Percentiles rank a stretch among this genome's conserved stretches.
Conservation (phyloP, 345 rosid genomes). For the Iberis pinnata region DNA sequence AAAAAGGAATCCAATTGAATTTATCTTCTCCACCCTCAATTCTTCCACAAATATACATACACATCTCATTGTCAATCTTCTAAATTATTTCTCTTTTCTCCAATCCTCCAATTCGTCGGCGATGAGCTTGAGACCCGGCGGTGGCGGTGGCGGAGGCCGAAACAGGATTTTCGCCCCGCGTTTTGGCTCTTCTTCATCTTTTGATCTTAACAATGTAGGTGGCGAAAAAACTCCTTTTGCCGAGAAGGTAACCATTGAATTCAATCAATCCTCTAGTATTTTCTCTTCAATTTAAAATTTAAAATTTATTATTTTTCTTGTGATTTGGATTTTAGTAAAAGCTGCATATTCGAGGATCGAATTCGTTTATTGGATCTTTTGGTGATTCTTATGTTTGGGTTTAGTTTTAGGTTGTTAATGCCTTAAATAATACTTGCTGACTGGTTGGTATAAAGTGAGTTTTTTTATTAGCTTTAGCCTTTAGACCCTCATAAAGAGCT, state of each 20-base stretch:
- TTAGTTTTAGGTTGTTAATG: neutral
- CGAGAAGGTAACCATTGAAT: slow-evolving; percentile 18
- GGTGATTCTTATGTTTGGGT: neutral
- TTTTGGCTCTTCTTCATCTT: slow-evolving; percentile 17
- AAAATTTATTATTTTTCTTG: too few species aligned
- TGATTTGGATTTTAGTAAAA: neutral
- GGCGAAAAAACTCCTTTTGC: slow-evolving; percentile 21
- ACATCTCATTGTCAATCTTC: too few species aligned
- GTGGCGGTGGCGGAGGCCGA: slow-evolving; percentile 16
- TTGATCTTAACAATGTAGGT: slow-evolving; percentile 1
- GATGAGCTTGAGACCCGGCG: slow-evolving; percentile 25
- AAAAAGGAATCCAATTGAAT: too few species aligned
- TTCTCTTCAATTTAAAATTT: neutral
- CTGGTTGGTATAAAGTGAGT: slow-evolving; percentile 76
- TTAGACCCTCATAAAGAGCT: slow-evolving; percentile 47
- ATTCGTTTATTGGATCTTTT: slow-evolving; percentile 15
- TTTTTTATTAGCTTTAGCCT: slow-evolving; percentile 27
- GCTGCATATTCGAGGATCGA: neutral
- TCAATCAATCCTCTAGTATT: neutral
- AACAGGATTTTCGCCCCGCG: slow-evolving; percentile 4
- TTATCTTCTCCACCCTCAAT: too few species aligned
- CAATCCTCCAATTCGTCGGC: too few species aligned
- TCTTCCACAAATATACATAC: too few species aligned
- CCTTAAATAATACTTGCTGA: slow-evolving; percentile 35
- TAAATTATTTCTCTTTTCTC: too few species aligned